Conservation (phyloP, 1,284 basidiomycete species). For the Rhodotorula mucilaginosa region DNA sequence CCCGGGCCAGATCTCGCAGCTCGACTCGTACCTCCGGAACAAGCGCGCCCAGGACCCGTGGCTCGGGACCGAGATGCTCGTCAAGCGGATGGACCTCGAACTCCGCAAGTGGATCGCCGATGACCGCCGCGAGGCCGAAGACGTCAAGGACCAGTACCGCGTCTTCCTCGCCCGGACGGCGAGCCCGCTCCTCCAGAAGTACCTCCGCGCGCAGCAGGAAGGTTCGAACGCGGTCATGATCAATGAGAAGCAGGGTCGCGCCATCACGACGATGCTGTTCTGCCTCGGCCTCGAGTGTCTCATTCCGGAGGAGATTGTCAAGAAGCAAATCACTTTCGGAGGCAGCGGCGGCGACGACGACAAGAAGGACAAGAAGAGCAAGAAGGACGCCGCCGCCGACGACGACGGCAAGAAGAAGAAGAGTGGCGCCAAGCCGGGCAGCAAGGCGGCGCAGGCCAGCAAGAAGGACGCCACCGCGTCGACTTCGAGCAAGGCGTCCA, state of each 20-base stretch:
- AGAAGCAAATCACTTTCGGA: conserved; percentile 34
- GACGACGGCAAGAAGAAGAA: conserved; percentile 36
- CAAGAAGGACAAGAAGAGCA: conserved; percentile 17
- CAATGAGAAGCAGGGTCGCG: conserved; percentile 46
- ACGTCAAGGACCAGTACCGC: conserved; percentile 54
- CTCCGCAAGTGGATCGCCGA: conserved; percentile 59
- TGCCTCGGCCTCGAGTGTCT: conserved; percentile 56
- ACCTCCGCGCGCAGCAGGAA: conserved; percentile 49
- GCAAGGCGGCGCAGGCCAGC: conserved; percentile 26
- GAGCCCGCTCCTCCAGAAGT: conserved; percentile 46
- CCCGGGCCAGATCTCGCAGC: conserved; percentile 44
- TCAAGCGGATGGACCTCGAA: conserved; percentile 59
- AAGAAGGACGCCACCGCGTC: conserved; percentile 21
- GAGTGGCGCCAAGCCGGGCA: conserved; percentile 26
- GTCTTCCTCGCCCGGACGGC: conserved; percentile 55
- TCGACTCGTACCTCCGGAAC: conserved; percentile 54
- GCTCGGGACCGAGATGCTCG: conserved; percentile 56
- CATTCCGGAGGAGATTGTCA: conserved; percentile 40
- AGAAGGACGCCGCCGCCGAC: conserved; percentile 30
- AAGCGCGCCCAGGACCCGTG: conserved; percentile 52
- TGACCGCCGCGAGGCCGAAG: conserved; percentile 48
- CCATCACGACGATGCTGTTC: conserved; percentile 52
- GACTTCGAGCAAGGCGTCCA: conserved; percentile 15
- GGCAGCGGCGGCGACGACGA: conserved; percentile 11
- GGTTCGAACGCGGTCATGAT: conserved; percentile 50